Evolutionary conservation across 192 early-diverging fungal genomes (phyloP).

Genomic region (Mortierella antarctica): DNA sequence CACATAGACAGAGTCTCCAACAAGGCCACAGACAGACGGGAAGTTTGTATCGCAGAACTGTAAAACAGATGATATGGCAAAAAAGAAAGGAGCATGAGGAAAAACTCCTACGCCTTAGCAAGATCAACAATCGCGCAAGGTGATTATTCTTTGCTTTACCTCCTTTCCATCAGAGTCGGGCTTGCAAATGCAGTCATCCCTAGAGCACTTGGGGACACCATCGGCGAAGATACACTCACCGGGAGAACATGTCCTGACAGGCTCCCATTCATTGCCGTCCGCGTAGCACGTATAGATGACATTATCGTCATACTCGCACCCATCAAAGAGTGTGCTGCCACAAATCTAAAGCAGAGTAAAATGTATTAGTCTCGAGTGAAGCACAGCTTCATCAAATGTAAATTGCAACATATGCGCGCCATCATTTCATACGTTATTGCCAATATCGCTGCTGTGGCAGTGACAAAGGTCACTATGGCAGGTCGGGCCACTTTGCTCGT

Average conservation of each 20-base stretch:
- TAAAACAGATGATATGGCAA: neutral
- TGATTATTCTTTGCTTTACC: neutral
- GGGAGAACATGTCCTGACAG: neutral
- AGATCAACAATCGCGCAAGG: neutral
- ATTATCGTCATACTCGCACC: neutral
- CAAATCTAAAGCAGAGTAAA: neutral
- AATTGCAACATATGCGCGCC: neutral
- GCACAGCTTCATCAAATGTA: too few species aligned
- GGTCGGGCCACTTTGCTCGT: neutral
- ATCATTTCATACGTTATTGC: neutral
- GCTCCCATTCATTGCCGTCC: neutral
- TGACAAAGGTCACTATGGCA: neutral
- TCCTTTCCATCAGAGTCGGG: neutral
- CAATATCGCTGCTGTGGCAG: neutral
- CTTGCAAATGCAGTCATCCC: neutral
- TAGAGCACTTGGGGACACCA: neutral
- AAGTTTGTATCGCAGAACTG: slow-evolving; percentile 11
- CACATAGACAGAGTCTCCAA: neutral
- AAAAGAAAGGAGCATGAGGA: neutral
- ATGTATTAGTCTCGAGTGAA: too few species aligned
- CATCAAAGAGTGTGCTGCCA: neutral
- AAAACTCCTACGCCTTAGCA: neutral
- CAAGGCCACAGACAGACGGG: neutral
- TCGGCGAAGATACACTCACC: too few species aligned
- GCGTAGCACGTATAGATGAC: neutral